Conservation (phyloP, 345 rosid genomes). For the Hibiscus syriacus region DNA sequence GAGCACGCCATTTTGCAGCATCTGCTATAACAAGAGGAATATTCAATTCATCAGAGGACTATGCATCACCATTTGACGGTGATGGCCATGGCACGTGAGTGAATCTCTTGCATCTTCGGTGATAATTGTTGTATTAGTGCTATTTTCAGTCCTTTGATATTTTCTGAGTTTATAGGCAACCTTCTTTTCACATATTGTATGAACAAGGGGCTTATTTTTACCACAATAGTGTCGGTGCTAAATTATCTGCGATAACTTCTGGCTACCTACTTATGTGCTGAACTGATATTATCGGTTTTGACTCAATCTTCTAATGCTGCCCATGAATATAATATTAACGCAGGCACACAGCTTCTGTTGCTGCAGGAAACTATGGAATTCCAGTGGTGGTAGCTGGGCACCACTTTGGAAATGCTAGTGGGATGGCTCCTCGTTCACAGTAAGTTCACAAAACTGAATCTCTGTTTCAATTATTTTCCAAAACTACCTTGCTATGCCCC, state of each 20-base stretch:
- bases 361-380: constrained; percentile 94
- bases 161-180: too few species aligned
- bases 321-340: constrained; percentile 14
- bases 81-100: constrained; percentile 99
- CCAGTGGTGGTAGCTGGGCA: constrained; percentile 80
- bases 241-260: not conserved
- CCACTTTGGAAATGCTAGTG: constrained; percentile 92
- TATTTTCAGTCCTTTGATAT: too few species aligned
- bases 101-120: not conserved
- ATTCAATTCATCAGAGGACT: constrained; percentile 79
- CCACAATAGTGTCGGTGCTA: not conserved
- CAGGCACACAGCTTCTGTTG: constrained; percentile 98
- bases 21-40: constrained; percentile 95
- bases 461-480: not conserved
- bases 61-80: constrained; percentile 86
- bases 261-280: not conserved
- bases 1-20: constrained; percentile 93
- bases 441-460: constrained; percentile 23
- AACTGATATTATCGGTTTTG: not conserved
- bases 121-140: not conserved
- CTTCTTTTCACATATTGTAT: not conserved
- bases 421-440: constrained; percentile 98
- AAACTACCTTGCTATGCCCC: not conserved
- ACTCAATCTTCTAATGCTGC: constrained; percentile 2
- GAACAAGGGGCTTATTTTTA: not conserved